phyloP scores from a whole-genome alignment of 2,329 filamentous ascomycete species.

The Colletotrichum tabaci region DNA sequence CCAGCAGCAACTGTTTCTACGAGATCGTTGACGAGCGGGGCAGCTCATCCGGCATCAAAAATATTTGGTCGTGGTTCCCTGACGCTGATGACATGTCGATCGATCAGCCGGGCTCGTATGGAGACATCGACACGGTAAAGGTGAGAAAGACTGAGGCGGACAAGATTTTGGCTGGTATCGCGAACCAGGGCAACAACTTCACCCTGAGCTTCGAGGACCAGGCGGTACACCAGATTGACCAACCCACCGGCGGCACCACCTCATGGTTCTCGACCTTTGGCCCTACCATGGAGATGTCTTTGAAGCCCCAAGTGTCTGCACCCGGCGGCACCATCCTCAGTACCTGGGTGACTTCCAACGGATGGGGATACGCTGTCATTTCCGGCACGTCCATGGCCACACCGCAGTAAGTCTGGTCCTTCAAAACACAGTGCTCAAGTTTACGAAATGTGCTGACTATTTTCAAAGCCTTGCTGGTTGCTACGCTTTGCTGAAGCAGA shows the following conservation, averaged over 20 bases:
- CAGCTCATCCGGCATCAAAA: slow-evolving; percentile 26
- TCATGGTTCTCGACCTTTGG: slow-evolving; percentile 32
- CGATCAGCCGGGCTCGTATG: slow-evolving; percentile 19
- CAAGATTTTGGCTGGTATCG: slow-evolving; percentile 31
- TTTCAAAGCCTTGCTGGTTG: slow-evolving; percentile 22
- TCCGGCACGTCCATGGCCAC: slow-evolving; percentile 39
- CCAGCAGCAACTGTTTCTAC: slow-evolving; percentile 15
- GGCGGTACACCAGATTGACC: slow-evolving; percentile 24
- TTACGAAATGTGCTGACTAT: not conserved
- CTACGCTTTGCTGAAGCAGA: slow-evolving; percentile 33
- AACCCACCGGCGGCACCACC: slow-evolving; percentile 29
- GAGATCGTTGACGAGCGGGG: slow-evolving; percentile 11
- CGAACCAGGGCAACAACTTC: slow-evolving; percentile 25
- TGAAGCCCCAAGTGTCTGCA: slow-evolving; percentile 32
- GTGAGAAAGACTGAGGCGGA: slow-evolving; percentile 28
- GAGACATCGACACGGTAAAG: slow-evolving; percentile 21
- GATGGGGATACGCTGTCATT: slow-evolving; percentile 36
- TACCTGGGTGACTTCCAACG: slow-evolving; percentile 36
- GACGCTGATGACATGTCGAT: slow-evolving; percentile 24
- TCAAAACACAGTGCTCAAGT: not conserved
- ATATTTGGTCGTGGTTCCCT: slow-evolving; percentile 28
- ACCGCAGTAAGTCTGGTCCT: slow-evolving; percentile 21
- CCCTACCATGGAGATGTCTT: slow-evolving; percentile 37
- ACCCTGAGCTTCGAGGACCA: slow-evolving; percentile 30
- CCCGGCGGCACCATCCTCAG: slow-evolving; percentile 34